A percentile compares a stretch with the other conserved stretches of the same genome.
phyloP scores from a whole-genome alignment of 202 grass and related monocot species.

The Cymbopogon flexuosus region DNA sequence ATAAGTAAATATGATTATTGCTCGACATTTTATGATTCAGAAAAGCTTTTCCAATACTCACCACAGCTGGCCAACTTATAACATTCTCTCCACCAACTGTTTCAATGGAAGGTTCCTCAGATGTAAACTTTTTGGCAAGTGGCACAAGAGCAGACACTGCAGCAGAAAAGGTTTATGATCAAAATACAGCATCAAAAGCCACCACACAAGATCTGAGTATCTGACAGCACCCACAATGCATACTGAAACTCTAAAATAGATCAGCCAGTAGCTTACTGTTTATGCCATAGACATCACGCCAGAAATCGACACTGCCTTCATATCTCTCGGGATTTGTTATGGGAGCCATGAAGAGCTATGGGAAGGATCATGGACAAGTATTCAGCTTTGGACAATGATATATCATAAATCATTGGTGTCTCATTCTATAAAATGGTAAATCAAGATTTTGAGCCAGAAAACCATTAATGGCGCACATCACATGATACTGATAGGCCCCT shows the following conservation, averaged over 20 bases:
- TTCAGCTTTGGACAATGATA: conserved; percentile 9
- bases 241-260: background rate
- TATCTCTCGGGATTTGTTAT: conserved; percentile 86
- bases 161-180: conserved; percentile 12
- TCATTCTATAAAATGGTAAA: conserved; percentile 12
- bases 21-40: background rate
- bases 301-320: conserved; percentile 74
- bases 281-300: conserved; percentile 87
- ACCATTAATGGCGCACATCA: background rate
- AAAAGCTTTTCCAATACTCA: conserved; percentile 38
- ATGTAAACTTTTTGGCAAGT: conserved; percentile 80
- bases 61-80: conserved; percentile 86
- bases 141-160: conserved; percentile 83
- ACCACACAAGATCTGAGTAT: background rate
- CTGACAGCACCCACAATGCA: background rate
- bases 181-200: background rate
- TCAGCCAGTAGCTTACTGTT: conserved; percentile 54
- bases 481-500: conserved; percentile 15
- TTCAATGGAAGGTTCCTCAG: conserved; percentile 81
- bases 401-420: background rate
- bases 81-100: conserved; percentile 78
- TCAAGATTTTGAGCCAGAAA: conserved; percentile 16
- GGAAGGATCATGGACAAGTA: conserved; percentile 28
- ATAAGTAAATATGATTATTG: conserved; percentile 3
- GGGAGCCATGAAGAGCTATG: conserved; percentile 87